Base-by-base conservation (phyloP, 2,329 filamentous ascomycete genomes). In the Chrysoporthe puriensis region DNA sequence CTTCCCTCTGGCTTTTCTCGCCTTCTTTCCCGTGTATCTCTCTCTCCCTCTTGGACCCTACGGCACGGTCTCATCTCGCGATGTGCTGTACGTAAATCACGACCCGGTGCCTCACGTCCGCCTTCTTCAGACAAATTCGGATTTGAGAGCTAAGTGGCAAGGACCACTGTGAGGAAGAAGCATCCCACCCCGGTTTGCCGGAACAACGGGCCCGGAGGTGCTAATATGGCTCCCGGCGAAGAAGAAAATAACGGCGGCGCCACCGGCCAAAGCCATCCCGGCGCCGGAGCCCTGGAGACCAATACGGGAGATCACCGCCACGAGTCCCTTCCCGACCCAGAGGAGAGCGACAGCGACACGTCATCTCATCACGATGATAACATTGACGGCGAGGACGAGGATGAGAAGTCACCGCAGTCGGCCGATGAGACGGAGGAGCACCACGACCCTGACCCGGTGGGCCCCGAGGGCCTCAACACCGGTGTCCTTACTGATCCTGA, bases 401-500 rank as follows among this genome's bases (percentile, higher is more conserved):
- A 42, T 9, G 66, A 60, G 18, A 58, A 63, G 40, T 58, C 59
- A 18, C 50, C 16, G 8, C 58, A 48, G 9, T 46, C 59, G 21
- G 8, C 56, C 69, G 57, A 72, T 40, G 67, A 71, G 65, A 57
- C 69, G 26, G 66, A 69, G 36, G 34, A 62, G 43, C 64, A 71
- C 13, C 68, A 58, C 32, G 69, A 70, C 46, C 66, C 63, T n/a
- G 66, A 66, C 11, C 62, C 59, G 7, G 59, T 65, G 34, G 66
- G 67, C 2, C 64, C 66, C 14, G 66, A 66, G 67, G 60, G 66
- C 59, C 63, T 65, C 66, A 66, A 70, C 40, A 50, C 36, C 9
- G 66, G 63, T 5, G 42, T 69, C 18, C 64, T 65, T 18, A 54
- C 61, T 9, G 62, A 67, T 18, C 42, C 60, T 18, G 66, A 70